These are phyloP conservation scores for Solanum corneliomulleri DNA, from an alignment of 257 asterid genomes.

Conservation along the genomic window DNA sequence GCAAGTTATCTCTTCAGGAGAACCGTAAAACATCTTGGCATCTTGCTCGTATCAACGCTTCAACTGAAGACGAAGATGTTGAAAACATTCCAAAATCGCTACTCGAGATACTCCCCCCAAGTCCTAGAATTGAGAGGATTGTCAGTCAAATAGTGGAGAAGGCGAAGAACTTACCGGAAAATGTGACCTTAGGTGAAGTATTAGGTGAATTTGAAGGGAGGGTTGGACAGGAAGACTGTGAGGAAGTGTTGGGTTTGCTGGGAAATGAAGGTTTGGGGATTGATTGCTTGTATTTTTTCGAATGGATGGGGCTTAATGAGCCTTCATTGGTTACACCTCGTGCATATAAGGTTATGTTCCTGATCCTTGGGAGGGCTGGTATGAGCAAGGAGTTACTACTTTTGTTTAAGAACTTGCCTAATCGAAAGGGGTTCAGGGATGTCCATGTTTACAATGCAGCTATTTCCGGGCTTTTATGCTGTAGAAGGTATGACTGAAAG, in stretches of 20 bases:
- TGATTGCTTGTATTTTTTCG: constrained; percentile 66
- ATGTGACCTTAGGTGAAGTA: constrained; percentile 68
- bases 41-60: constrained; percentile 26
- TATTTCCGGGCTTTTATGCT: constrained; percentile 57
- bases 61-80: background rate
- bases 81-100: background rate
- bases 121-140: constrained; percentile 25
- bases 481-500: constrained; percentile 44
- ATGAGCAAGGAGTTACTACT: constrained; percentile 53
- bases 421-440: constrained; percentile 33
- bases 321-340: constrained; percentile 63
- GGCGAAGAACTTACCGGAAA: constrained; percentile 45
- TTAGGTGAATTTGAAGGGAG: constrained; percentile 41
- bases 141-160: constrained; percentile 42
- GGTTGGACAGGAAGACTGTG: constrained; percentile 52
- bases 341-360: constrained; percentile 60
- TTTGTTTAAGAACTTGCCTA: constrained; percentile 63
- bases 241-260: constrained; percentile 52
- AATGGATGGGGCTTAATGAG: constrained; percentile 88
- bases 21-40: constrained; percentile 77
- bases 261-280: constrained; percentile 47
- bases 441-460: constrained; percentile 80
- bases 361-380: constrained; percentile 57
- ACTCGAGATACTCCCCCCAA: background rate
- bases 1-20: constrained; percentile 42